Evolutionary conservation across 148 eudicot genomes (phyloP), one percentile per base, ranked within the genome.

Genomic region (Limonium bicolor): DNA sequence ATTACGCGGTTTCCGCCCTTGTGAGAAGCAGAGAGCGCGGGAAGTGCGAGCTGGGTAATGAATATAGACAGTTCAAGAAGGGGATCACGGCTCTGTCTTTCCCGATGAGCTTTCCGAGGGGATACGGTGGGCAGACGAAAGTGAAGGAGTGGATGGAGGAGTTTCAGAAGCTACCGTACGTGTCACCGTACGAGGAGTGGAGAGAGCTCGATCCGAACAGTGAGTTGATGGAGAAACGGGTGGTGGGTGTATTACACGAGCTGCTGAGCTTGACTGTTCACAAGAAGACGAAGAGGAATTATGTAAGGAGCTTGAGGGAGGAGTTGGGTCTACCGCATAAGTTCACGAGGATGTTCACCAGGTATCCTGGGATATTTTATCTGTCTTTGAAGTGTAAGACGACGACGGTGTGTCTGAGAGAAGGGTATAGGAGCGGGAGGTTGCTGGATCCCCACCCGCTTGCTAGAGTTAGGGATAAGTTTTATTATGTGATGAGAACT

Each of bases 141-240:
- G 97, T 90, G 39, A 80, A 60, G 48, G 74, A 71, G 19, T 90
- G 97, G 97, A 90, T 90, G 97, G 93, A 72, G 26, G 97, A 90
- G 68, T 90, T 90, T 63, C 93, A 90, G 31, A 90, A 84, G 65
- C 51, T 90, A 59, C 95, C 94, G 0, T 90, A 84, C 41, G 64
- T 90, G 45, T 88, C 94, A 0, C 97, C 97, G 0, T 83, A 88
- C 36, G 92, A 83, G 55, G 94, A 88, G 41, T 80, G 71, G 2
- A 62, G 77, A 18, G 54, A 59, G 10, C 69, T 90, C 17, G 93
- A 90, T 31, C 94, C 90, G 0, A 56, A 36, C 2, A 52, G 56
- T 21, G 56, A 52, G 47, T 20, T 52, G 16, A 52, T 52, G 56
- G 97, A 90, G 82, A 90, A 90, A 34, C 71, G 97, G 48, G 74